Evolutionary conservation across 345 rosid genomes (phyloP).

Genomic region (Cochlearia excelsa): DNA sequence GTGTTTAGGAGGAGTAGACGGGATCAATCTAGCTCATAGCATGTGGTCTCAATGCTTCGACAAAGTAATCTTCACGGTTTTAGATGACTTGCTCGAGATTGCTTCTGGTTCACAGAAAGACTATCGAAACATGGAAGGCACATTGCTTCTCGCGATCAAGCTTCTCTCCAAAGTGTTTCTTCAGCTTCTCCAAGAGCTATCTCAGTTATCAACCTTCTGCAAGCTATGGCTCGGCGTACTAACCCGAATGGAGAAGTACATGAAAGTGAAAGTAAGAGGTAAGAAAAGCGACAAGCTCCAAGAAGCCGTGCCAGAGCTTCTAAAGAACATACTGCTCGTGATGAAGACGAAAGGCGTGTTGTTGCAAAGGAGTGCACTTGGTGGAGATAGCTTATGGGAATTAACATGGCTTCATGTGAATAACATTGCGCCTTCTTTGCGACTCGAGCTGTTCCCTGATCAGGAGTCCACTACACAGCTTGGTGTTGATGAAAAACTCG

Average conservation of each 20-base stretch:
- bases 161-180: slow-evolving; percentile 77
- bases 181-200: slow-evolving; percentile 64
- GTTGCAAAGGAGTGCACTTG: slow-evolving; percentile 76
- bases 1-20: slow-evolving; percentile 82
- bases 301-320: slow-evolving; percentile 79
- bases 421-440: slow-evolving; percentile 72
- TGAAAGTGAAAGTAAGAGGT: slow-evolving; percentile 81
- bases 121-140: slow-evolving; percentile 92
- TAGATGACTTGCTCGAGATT: slow-evolving; percentile 92
- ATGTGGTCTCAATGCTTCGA: slow-evolving; percentile 91
- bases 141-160: slow-evolving; percentile 71
- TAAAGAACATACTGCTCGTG: slow-evolving; percentile 71
- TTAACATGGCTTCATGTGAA: slow-evolving; percentile 94
- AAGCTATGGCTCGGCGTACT: slow-evolving; percentile 94
- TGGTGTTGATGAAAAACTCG: slow-evolving; percentile 46
- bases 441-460: slow-evolving; percentile 83
- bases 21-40: slow-evolving; percentile 59
- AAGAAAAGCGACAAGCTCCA: slow-evolving; percentile 94
- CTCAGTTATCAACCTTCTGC: slow-evolving; percentile 79
- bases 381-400: slow-evolving; percentile 98
- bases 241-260: slow-evolving; percentile 86
- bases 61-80: slow-evolving; percentile 78
- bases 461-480: slow-evolving; percentile 45
- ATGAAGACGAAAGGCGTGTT: slow-evolving; percentile 88
- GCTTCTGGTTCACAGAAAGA: slow-evolving; percentile 92